Conservation (phyloP, 2,329 filamentous ascomycete genomes). For the Colletotrichum orbiculare region DNA sequence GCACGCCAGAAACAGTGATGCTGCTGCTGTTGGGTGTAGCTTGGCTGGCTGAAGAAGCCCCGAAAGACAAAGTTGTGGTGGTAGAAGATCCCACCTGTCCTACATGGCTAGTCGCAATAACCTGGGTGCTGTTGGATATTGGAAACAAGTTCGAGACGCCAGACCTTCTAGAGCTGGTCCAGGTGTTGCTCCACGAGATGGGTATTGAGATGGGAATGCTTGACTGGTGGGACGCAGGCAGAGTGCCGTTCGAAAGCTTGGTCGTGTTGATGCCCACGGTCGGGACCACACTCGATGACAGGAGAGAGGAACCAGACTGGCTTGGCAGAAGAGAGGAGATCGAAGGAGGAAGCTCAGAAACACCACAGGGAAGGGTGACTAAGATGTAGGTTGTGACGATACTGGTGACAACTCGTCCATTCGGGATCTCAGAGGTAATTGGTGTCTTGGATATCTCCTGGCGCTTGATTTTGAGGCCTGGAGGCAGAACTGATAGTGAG, state of each 20-base stretch:
- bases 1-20: too few relatives aligned
- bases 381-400: conserved; percentile 14
- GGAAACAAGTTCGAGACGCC: too few relatives aligned
- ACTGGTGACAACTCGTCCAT: conserved; percentile 8
- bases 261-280: background rate
- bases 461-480: background rate
- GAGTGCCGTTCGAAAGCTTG: fast-evolving
- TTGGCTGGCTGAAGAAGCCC: too few relatives aligned
- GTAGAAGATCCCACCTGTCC: too few relatives aligned
- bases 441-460: background rate
- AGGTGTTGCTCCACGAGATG: background rate
- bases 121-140: too few relatives aligned
- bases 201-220: background rate
- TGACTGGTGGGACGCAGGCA: background rate
- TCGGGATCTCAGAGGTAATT: background rate
- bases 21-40: too few relatives aligned
- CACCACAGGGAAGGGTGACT: conserved; percentile 6
- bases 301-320: background rate
- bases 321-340: background rate
- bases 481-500: background rate
- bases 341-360: background rate
- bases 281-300: background rate
- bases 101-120: too few relatives aligned
- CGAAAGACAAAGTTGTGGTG: too few relatives aligned
- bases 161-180: too few relatives aligned